phyloP scores from a whole-genome alignment of 108 stramenopile species.

The Cyclotella kingstonii region DNA sequence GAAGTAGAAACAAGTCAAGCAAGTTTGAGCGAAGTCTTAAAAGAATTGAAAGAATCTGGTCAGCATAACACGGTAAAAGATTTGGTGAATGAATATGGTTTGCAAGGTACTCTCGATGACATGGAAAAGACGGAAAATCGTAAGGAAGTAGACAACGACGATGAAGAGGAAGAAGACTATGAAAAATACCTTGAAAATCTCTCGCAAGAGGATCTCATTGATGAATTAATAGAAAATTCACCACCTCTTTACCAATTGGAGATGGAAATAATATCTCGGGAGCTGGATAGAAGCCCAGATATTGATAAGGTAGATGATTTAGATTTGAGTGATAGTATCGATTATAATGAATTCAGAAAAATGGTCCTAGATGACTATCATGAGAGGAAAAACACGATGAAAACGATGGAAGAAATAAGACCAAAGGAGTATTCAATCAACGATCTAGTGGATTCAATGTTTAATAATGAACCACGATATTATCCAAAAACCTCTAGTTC shows the following conservation, averaged over 20 bases:
- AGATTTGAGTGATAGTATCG: slow-evolving; percentile 19
- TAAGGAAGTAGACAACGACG: neutral
- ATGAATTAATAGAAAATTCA: slow-evolving; percentile 45
- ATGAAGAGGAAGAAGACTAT: slow-evolving; percentile 31
- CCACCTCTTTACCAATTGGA: slow-evolving; percentile 31
- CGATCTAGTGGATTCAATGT: neutral
- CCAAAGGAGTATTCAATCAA: neutral
- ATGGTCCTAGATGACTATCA: slow-evolving; percentile 42
- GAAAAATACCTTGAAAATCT: slow-evolving; percentile 23
- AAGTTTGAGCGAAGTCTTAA: slow-evolving; percentile 25
- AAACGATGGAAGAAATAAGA: neutral
- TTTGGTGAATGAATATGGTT: slow-evolving; percentile 25
- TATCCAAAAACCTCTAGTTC: neutral
- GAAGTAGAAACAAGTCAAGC: slow-evolving; percentile 22
- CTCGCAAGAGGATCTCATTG: slow-evolving; percentile 32
- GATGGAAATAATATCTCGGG: slow-evolving; percentile 37
- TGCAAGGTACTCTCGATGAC: slow-evolving; percentile 16
- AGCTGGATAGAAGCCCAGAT: slow-evolving; percentile 20
- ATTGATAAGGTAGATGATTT: slow-evolving; percentile 17
- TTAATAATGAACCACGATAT: neutral
- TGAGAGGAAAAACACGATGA: neutral
- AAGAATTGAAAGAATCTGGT: slow-evolving; percentile 29
- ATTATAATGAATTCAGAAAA: slow-evolving; percentile 26
- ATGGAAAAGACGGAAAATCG: slow-evolving; percentile 11
- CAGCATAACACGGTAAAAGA: slow-evolving; percentile 4